Evolutionary conservation across 805 yeast genomes (phyloP), one percentile per base, ranked within the genome.

Genomic region (Jamesozyma hellenica): DNA sequence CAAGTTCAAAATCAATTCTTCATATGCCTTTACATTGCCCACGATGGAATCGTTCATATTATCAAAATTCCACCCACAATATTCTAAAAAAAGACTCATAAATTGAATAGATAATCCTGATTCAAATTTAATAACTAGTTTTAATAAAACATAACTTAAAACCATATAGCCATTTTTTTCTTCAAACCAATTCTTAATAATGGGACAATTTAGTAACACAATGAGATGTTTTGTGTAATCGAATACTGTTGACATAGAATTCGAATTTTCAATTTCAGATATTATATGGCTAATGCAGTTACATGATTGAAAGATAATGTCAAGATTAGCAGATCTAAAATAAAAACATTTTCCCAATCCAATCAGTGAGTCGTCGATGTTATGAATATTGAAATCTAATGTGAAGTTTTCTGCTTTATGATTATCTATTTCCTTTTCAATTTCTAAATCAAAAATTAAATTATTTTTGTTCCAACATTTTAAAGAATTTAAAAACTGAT

Each of bases 1-100:
- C 44, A 81, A 68, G 44, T 84, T 87, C 15, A 77, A 66, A 29
- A 82, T 66, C 33, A 85, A 54, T 1, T 66, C 58, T 28, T 74
- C 67, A 51, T 80, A 86, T 0, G 80, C 81, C 2, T 60, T 43
- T 0, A 72, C 66, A 47, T 82, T 77, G 7, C 64, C 60, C 1
- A 85, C 64, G 2, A 79, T 54, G 0, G 90, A 78, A 7, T 75
- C 75, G 27, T 63, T 58, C 0, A 82, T 75, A 28, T 71, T 61
- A 1, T 50, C 42, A 28, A 63, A 64, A 46, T 76, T 66, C 55
- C 74, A 78, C 0, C 92, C 94, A 33, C 72, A 66, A 52, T 67
- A 72, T 4, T 55, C 61, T 7, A 80, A 52, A 16, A 82, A 58
- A 2, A 68, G 40, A 38, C 72, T 72, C 12, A 81, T 50, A 3